Conservation (phyloP, 2,329 filamentous ascomycete genomes). For the Trichoderma sp. region DNA sequence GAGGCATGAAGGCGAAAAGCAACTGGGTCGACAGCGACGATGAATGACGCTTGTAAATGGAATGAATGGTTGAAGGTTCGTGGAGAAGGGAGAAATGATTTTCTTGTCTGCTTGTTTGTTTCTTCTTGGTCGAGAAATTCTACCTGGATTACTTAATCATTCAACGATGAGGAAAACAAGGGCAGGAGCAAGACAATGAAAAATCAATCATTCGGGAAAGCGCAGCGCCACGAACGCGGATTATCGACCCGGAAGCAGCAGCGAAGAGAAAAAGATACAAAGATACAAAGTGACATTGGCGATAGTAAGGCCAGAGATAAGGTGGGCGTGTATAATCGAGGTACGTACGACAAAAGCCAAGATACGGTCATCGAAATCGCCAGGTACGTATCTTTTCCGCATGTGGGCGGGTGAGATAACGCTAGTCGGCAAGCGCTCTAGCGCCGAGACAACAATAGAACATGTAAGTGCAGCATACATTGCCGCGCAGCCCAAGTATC, state of each 20-base stretch:
- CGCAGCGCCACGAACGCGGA: conserved; percentile 1
- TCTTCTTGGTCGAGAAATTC: background rate
- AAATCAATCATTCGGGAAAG: background rate
- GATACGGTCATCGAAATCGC: conserved; percentile 17
- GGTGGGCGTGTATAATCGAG: conserved; percentile 4
- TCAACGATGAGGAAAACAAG: background rate
- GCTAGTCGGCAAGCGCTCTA: background rate
- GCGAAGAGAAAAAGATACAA: background rate
- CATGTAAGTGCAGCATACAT: background rate
- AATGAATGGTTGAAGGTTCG: background rate
- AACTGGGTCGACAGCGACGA: background rate
- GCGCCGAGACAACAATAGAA: background rate
- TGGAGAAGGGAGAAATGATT: background rate
- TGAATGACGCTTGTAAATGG: background rate
- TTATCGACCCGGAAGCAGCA: background rate
- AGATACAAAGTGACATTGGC: background rate
- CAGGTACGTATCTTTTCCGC: conserved; percentile 7
- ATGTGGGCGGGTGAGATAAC: conserved; percentile 5
- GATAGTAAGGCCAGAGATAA: background rate
- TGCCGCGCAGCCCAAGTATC: background rate
- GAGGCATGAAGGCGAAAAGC: conserved; percentile 8
- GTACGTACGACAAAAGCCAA: conserved; percentile 22
- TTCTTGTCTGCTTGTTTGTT: background rate
- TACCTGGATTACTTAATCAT: background rate
- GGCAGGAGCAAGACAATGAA: background rate